Evolutionary conservation across 2,329 filamentous ascomycete species (phyloP), one percentile per base, ranked within the genome.

Genomic region (Hymenoscyphus linearis): DNA sequence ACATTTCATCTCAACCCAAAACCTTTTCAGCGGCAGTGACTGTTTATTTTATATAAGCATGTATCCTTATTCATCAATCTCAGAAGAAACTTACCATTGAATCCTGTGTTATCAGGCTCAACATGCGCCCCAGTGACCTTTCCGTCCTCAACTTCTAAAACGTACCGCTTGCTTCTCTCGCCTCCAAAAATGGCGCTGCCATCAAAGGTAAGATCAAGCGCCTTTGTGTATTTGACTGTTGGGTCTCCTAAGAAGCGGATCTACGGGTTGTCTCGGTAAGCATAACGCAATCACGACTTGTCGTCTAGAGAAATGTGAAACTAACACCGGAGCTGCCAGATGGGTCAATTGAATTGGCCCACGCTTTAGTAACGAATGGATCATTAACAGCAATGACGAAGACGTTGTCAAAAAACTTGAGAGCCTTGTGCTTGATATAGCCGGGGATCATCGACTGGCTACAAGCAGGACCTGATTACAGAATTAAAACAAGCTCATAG

Each of bases 371-470:
- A 10, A 96, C 93, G 74, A 97, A 97, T 27, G 92, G 85, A 74
- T 98, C 93, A 73, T 97, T 98, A 73, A 97, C 92, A 13, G 89
- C 86, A 57, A 98, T 86, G 52, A 98, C 91, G 71, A 96, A 96
- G 57, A 96, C 90, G 71, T 88, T 82, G 55, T 91, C 92, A 35
- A 89, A 91, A 64, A 87, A 80, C 78, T 89, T 89, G 68, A 96
- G 82, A 74, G 87, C 85, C 60, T 88, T 82, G 73, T 91, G 89
- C 72, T 85, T 85, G 75, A 96, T 88, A 77, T 91, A 98, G 61
- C 90, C 90, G 0, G 93, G 93, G 54, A 98, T 82, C 74, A 98
- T 93, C 53, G 78, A 79, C 66, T 83, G 81, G 26, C 84, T 86
- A 78, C 86, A 89, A 4, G 80, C 76, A 27, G 86, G 85, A 70